Base-by-base conservation (phyloP, 2,329 filamentous ascomycete genomes). In the Colletotrichum sp. region DNA sequence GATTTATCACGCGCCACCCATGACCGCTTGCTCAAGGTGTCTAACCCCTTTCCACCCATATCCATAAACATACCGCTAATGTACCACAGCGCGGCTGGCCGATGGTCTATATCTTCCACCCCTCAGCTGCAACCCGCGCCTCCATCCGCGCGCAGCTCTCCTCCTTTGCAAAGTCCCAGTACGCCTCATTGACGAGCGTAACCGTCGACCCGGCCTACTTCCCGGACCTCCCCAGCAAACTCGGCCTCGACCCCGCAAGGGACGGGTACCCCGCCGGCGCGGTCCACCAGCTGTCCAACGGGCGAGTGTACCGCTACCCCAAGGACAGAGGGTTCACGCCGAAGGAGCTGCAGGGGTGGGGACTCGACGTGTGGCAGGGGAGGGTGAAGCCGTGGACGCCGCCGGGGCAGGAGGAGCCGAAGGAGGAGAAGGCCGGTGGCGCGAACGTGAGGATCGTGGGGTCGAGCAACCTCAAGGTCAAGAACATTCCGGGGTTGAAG, bases 101-200 rank as follows among this genome's bases (percentile, higher is more conserved):
- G 8, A 85, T 86, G 77, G 79, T 86, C 58, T 86, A 85, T 76
- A 76, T 86, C 64, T 85, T 86, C 71, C 81, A 82, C 9, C 62
- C 76, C 7, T 82, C 81, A 28, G 79, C 81, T 36, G 30, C 70
- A 8, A 79, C 82, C 36, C 81, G 84, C 0, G 76, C 82, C 15
- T 66, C 78, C 22, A 78, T 85, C 13, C 81, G 83, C 10, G 68
- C 75, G 25, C 74, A 77, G 8, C 76, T 86, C 12, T 78, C 77
- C 68, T 79, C 75, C 36, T 82, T 85, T n/a, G 84, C 84, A 3
- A 78, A 77, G 18, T 78, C 70, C 28, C 81, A 86, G 75, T 82
- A 84, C 78, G 79, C 83, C 64, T 81, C 80, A 10, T 76, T 86
- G 52, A 85, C 83, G 6, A 80, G 81, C 67, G 82, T 84, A 22